Conservation (phyloP, 78 protist genomes). For the Neovahlkampfia damariscottae region DNA sequence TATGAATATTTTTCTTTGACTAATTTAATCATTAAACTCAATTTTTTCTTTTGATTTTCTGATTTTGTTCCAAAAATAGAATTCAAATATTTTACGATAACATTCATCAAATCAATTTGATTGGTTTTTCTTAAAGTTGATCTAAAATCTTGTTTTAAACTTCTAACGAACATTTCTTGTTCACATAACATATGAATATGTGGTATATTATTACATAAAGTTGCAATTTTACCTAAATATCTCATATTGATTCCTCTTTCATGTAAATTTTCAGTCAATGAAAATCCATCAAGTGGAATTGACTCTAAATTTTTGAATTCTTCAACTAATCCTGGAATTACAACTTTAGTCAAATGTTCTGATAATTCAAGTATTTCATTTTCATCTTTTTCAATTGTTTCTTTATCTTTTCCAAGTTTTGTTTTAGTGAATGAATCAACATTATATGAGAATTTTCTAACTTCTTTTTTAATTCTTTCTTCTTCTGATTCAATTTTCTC, state of each 20-base stretch:
- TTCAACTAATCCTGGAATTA: conserved; percentile 29
- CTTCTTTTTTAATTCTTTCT: too few relatives aligned
- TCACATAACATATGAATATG: conserved; percentile 29
- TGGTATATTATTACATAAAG: conserved; percentile 1
- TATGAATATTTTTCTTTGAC: neutral
- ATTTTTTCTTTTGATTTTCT: neutral
- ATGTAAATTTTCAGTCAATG: conserved; percentile 36
- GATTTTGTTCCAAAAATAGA: conserved; percentile 35
- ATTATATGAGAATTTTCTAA: too few relatives aligned
- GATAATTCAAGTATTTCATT: conserved; percentile 10
- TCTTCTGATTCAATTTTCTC: too few relatives aligned
- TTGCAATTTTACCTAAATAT: conserved; percentile 35
- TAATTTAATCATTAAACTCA: neutral
- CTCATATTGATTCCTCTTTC: conserved; percentile 51
- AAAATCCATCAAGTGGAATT: conserved; percentile 47
- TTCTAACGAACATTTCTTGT: conserved; percentile 44
- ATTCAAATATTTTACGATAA: conserved; percentile 36
- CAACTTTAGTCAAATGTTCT: conserved; percentile 12
- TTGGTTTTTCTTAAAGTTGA: conserved; percentile 3
- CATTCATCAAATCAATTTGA: conserved; percentile 5
- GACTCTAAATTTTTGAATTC: conserved; percentile 31
- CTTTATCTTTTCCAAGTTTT: conserved; percentile 3
- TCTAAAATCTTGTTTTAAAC: conserved; percentile 32
- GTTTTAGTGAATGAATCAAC: conserved; percentile 27
- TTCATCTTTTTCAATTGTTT: conserved; percentile 16